Conservation (phyloP, 2,329 filamentous ascomycete species). For the Penicillium freii region DNA sequence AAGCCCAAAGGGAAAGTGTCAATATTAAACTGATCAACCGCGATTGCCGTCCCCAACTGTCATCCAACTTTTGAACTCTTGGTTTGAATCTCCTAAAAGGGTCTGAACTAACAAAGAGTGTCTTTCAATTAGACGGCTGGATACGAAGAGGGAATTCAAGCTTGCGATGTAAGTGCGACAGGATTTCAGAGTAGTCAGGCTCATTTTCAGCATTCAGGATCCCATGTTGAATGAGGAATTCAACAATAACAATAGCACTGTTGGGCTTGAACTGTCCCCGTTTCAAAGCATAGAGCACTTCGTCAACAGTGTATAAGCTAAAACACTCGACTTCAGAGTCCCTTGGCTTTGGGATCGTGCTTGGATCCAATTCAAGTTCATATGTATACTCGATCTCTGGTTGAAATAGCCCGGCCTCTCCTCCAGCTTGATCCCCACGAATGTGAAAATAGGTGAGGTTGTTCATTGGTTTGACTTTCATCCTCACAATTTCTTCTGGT, state of each 20-base stretch:
- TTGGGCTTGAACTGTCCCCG: conserved; percentile 32
- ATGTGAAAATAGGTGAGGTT: not conserved
- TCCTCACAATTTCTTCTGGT: not conserved
- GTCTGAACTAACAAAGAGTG: too few relatives aligned
- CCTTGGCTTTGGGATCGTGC: conserved; percentile 23
- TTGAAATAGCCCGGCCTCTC: conserved; percentile 21
- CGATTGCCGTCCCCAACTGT: too few relatives aligned
- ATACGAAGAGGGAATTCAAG: not conserved
- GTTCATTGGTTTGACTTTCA: not conserved
- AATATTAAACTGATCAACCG: too few relatives aligned
- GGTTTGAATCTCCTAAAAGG: too few relatives aligned
- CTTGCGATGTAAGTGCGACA: conserved; percentile 30
- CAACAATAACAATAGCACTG: conserved; percentile 32
- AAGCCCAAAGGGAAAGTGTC: too few relatives aligned
- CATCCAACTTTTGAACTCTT: not conserved
- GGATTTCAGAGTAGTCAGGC: conserved; percentile 30
- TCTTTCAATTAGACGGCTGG: not conserved
- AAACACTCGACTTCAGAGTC: conserved; percentile 35
- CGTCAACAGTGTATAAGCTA: conserved; percentile 25
- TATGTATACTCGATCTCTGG: conserved; percentile 37
- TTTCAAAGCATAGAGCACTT: conserved; percentile 28
- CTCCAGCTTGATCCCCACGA: conserved; percentile 9
- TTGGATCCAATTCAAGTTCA: conserved; percentile 29
- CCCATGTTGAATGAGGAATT: conserved; percentile 36
- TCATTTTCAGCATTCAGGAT: conserved; percentile 32